Base-by-base conservation (phyloP, 139 green algal species). In the Micractinium sp. region DNA sequence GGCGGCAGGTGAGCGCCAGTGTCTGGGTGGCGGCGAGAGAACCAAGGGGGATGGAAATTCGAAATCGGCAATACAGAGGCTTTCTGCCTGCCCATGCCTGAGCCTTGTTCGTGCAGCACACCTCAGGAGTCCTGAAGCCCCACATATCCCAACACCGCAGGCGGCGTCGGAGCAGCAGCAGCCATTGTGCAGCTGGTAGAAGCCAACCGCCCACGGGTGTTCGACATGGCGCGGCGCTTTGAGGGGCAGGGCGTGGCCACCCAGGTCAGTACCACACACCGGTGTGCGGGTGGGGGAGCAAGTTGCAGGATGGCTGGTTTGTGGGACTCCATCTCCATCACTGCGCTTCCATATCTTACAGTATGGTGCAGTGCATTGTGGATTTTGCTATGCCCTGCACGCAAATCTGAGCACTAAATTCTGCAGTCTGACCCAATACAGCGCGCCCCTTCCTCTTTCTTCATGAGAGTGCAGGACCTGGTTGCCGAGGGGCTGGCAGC, bases 401-500 rank as follows among this genome's bases (percentile, higher is more conserved):
- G n/a, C n/a, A n/a, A n/a, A n/a, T n/a, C n/a, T n/a, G n/a, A n/a
- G n/a, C n/a, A n/a, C n/a, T n/a, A n/a, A n/a, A 9, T 56, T 56
- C 47, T 56, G 47, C 47, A 5, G 47, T 56, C 47, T 56, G 47
- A 56, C 47, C 7, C 47, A 56, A 9, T 56, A 9, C 47, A 56
- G 7, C 9, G 47, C 9, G 47, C 9, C 47, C 47, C 47, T 56
- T n/a, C 66, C 66, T 12, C 14, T 73, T 12, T 9, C 25, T 27
- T 12, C 25, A 27, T 73, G 22, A 27, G 1, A 15, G 27, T 39
- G 53, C 80, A 85, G 80, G 80, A 85, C 53, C 80, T 85, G 0
- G 80, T 85, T 29, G 80, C 41, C 1, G 80, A 85, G 53, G 80
- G 80, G 27, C 29, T 85, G 80, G 22, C 61, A 35, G 80, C 80